Evolutionary conservation across 495 filamentous ascomycete species (phyloP).

Genomic region (Chaetomium cochliodes): DNA sequence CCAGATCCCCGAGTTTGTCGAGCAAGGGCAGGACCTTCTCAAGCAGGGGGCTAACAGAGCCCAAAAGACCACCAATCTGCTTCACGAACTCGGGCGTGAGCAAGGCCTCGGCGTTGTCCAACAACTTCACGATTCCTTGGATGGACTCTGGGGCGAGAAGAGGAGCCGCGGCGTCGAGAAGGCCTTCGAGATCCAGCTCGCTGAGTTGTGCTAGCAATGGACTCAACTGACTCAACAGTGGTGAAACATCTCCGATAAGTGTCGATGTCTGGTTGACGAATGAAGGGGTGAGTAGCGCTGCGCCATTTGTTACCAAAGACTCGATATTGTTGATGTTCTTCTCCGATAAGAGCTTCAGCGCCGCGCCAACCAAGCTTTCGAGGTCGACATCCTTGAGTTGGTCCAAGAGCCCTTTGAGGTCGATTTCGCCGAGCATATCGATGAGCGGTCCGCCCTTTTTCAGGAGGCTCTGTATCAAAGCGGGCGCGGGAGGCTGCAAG

Average conservation of each 20-base stretch:
- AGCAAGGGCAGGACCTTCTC: constrained; percentile 40
- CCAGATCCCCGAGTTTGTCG: constrained; percentile 36
- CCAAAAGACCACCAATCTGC: not conserved
- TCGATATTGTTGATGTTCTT: constrained; percentile 15
- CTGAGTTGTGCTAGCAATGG: constrained; percentile 22
- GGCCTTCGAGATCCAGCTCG: constrained; percentile 32
- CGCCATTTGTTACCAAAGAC: constrained; percentile 5
- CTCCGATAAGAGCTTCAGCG: constrained; percentile 10
- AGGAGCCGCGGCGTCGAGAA: constrained; percentile 28
- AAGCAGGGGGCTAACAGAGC: constrained; percentile 24
- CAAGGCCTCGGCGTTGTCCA: constrained; percentile 22
- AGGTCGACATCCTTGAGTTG: constrained; percentile 13
- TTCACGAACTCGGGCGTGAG: not conserved
- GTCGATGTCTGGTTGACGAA: constrained; percentile 14
- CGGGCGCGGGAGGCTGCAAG: constrained; percentile 36
- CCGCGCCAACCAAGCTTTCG: constrained; percentile 8
- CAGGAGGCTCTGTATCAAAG: constrained; percentile 30
- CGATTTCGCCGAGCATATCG: constrained; percentile 32
- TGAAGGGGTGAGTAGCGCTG: not conserved
- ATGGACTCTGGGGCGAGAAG: constrained; percentile 42
- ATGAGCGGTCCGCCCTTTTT: constrained; percentile 34
- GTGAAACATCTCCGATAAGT: constrained; percentile 5
- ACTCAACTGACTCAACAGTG: constrained; percentile 12
- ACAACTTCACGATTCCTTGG: constrained; percentile 41
- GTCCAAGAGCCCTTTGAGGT: constrained; percentile 33